Conservation (phyloP, 2,329 filamentous ascomycete genomes). For the Fusarium secorum region DNA sequence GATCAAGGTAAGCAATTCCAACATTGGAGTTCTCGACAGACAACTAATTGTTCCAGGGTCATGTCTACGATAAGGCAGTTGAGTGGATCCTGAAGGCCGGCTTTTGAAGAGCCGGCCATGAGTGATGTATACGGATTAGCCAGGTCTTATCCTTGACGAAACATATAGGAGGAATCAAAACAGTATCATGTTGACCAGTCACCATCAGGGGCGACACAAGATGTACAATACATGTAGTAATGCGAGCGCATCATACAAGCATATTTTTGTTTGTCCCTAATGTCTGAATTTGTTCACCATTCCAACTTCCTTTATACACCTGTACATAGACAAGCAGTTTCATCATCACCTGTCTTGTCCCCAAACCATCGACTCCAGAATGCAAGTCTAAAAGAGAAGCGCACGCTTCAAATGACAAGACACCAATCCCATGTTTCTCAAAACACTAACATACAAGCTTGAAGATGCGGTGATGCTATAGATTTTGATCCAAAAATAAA, state of each 20-base stretch:
- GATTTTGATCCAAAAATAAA: conserved; percentile 33
- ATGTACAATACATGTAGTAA: conserved; percentile 46
- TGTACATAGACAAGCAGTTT: conserved; percentile 29
- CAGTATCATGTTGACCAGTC: conserved; percentile 42
- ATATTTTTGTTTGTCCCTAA: conserved; percentile 36
- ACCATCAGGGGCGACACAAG: conserved; percentile 30
- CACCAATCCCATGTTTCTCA: conserved; percentile 39
- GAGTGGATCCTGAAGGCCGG: conserved; percentile 48
- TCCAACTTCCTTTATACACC: conserved; percentile 39
- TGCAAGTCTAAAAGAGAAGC: conserved; percentile 43
- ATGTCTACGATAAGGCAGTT: conserved; percentile 42
- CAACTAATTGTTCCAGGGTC: conserved; percentile 43
- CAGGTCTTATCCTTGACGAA: not conserved
- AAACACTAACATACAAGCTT: conserved; percentile 45
- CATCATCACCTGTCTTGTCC: conserved; percentile 33
- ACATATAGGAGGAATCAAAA: conserved; percentile 22
- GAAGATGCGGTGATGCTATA: conserved; percentile 21
- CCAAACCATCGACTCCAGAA: conserved; percentile 43
- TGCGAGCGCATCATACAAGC: conserved; percentile 37
- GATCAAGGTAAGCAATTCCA: conserved; percentile 66
- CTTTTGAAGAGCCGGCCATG: conserved; percentile 40
- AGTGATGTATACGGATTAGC: not conserved
- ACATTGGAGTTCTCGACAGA: not conserved
- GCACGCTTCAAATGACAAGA: conserved; percentile 40
- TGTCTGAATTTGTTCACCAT: conserved; percentile 40